These are phyloP conservation scores for Trametes hirsuta DNA, from an alignment of 1,284 basidiomycete genomes.

Conservation along the genomic window DNA sequence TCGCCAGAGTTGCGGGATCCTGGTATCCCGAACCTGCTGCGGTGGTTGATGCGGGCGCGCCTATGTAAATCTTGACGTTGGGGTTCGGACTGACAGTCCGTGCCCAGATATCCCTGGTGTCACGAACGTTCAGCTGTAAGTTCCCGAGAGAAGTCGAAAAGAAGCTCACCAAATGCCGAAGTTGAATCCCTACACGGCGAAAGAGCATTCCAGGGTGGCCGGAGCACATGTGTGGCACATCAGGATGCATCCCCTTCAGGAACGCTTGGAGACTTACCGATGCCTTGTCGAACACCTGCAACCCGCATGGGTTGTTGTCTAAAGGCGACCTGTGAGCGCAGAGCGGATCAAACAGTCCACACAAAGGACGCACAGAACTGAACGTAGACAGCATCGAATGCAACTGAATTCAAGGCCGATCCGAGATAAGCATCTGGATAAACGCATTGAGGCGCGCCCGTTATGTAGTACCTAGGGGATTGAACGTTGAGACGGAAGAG, in stretches of 20 bases:
- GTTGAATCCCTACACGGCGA: slow-evolving; percentile 47
- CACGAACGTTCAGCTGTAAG: background rate
- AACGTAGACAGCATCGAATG: slow-evolving; percentile 66
- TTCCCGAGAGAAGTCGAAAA: background rate
- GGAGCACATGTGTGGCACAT: background rate
- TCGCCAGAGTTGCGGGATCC: slow-evolving; percentile 47
- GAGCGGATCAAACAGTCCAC: background rate
- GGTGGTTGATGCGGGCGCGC: slow-evolving; percentile 57
- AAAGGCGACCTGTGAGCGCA: background rate
- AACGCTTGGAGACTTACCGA: slow-evolving; percentile 37
- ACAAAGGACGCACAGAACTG: slow-evolving; percentile 40
- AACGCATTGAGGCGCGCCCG: slow-evolving; percentile 57
- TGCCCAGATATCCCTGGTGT: slow-evolving; percentile 62
- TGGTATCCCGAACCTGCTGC: slow-evolving; percentile 65
- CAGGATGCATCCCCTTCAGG: background rate
- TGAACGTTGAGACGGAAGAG: background rate
- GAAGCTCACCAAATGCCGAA: slow-evolving; percentile 53
- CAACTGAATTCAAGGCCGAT: slow-evolving; percentile 51
- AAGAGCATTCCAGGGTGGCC: background rate
- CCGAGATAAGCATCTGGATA: slow-evolving; percentile 60
- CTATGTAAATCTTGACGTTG: slow-evolving; percentile 65
- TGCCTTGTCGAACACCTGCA: slow-evolving; percentile 45
- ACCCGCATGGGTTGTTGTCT: slow-evolving; percentile 57
- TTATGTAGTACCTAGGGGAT: slow-evolving; percentile 57
- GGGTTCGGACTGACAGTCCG: slow-evolving; percentile 55